phyloP scores from a whole-genome alignment of 2,329 filamentous ascomycete genomes.

The Parastagonospora nodorum region DNA sequence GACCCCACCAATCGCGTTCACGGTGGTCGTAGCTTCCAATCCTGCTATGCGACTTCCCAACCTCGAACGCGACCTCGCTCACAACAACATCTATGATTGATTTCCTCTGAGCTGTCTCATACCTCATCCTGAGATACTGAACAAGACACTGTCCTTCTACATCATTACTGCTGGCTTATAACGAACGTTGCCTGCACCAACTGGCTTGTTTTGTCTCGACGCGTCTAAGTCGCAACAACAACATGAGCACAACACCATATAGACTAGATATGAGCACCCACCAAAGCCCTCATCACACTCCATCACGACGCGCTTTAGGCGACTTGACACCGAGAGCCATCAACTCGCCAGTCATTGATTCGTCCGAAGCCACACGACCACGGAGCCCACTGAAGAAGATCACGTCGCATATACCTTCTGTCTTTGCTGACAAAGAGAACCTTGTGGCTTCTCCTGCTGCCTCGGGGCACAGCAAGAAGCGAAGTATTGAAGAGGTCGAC shows the following conservation, averaged over 20 bases:
- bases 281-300: slow-evolving; percentile 34
- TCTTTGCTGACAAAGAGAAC: slow-evolving; percentile 39
- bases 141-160: slow-evolving; percentile 7
- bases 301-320: slow-evolving; percentile 42
- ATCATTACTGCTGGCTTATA: neutral
- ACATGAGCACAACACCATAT: slow-evolving; percentile 2
- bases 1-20: slow-evolving; percentile 19
- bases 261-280: slow-evolving; percentile 25
- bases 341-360: slow-evolving; percentile 38
- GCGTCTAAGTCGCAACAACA: slow-evolving; percentile 20
- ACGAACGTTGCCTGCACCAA: slow-evolving; percentile 4
- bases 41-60: slow-evolving; percentile 19
- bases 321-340: slow-evolving; percentile 41
- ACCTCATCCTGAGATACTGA: neutral
- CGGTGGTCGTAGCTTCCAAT: slow-evolving; percentile 12
- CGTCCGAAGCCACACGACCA: slow-evolving; percentile 27
- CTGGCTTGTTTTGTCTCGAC: slow-evolving; percentile 19
- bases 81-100: slow-evolving; percentile 18
- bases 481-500: slow-evolving; percentile 44
- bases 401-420: slow-evolving; percentile 27
- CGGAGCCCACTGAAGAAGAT: slow-evolving; percentile 45
- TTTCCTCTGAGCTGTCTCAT: slow-evolving; percentile 5
- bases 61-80: slow-evolving; percentile 24
- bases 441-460: slow-evolving; percentile 11
- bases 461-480: slow-evolving; percentile 37